These are phyloP conservation scores for Turritis glabra DNA, from an alignment of 345 rosid genomes.

Conservation along the genomic window DNA sequence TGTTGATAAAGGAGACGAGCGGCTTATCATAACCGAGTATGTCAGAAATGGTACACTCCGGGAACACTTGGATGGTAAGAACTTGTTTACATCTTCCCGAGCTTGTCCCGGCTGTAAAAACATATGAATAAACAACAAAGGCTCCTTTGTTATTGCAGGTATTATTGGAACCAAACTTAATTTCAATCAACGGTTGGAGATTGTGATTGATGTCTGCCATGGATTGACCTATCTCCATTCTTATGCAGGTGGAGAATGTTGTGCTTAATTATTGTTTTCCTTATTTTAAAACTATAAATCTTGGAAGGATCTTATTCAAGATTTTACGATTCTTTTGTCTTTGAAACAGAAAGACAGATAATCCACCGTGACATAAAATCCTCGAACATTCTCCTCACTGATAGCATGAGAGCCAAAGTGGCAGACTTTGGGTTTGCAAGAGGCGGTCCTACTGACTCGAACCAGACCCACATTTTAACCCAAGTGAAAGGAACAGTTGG, in stretches of 20 bases:
- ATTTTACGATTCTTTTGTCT: not conserved
- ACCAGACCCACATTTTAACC: conserved; percentile 76
- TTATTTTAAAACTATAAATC: not conserved
- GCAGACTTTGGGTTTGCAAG: conserved; percentile 96
- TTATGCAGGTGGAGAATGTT: conserved; percentile 64
- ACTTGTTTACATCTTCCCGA: not conserved
- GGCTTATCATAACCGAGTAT: conserved; percentile 90
- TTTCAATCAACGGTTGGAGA: conserved; percentile 89
- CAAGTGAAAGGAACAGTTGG: conserved; percentile 96
- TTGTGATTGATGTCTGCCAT: conserved; percentile 92
- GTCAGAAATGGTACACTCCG: conserved; percentile 93
- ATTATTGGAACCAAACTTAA: conserved; percentile 65
- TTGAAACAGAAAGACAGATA: conserved; percentile 74
- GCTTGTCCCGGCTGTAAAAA: not conserved
- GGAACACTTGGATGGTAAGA: conserved; percentile 94
- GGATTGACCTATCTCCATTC: conserved; percentile 90
- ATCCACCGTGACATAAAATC: conserved; percentile 96
- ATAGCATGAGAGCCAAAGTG: conserved; percentile 93
- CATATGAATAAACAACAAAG: not conserved
- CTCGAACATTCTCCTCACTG: conserved; percentile 90
- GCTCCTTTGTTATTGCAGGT: conserved; percentile 49
- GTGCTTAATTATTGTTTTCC: not conserved
- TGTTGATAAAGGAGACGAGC: conserved; percentile 77
- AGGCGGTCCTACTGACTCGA: conserved; percentile 64
- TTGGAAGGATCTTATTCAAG: not conserved